phyloP scores from a whole-genome alignment of 192 early-diverging fungal genomes.

The Coemansia sp. region DNA sequence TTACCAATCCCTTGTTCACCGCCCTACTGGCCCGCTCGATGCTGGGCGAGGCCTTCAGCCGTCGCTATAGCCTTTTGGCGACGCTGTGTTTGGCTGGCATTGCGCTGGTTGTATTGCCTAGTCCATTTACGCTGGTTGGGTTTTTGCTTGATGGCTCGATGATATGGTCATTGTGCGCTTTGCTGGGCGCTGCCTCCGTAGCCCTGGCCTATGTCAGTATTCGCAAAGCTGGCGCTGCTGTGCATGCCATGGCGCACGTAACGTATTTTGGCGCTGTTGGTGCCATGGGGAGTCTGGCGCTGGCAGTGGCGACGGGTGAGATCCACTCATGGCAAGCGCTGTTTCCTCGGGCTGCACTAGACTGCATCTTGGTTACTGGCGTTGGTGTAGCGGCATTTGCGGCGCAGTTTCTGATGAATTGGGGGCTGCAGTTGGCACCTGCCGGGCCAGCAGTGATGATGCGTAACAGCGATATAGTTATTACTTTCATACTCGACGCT shows the following conservation, averaged over 20 bases:
- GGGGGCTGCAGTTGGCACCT: constrained; percentile 23
- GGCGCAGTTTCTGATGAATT: constrained; percentile 32
- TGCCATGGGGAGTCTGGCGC: background rate
- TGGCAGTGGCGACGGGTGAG: constrained; percentile 1
- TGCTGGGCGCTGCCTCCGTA: constrained; percentile 12
- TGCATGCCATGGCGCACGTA: constrained; percentile 29
- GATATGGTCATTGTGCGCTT: constrained; percentile 13
- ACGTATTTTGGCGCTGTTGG: constrained; percentile 28
- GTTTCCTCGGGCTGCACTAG: background rate
- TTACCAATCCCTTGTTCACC: constrained; percentile 30
- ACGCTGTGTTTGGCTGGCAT: constrained; percentile 7
- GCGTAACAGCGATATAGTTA: constrained; percentile 26
- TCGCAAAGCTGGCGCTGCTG: constrained; percentile 16
- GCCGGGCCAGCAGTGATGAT: constrained; percentile 31
- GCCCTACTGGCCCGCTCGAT: constrained; percentile 21
- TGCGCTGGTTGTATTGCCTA: constrained; percentile 13
- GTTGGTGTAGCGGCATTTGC: constrained; percentile 15
- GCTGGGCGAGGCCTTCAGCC: constrained; percentile 9
- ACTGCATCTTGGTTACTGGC: background rate
- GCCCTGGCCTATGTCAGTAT: constrained; percentile 32
- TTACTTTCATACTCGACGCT: constrained; percentile 19
- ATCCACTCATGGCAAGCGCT: background rate
- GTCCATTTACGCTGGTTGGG: background rate
- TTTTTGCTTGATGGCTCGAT: background rate
- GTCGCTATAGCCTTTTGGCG: background rate